Percentiles rank a stretch among this genome's conserved stretches.
Conservation (phyloP, 1,284 basidiomycete species). For the Cutaneotrichosporon sp. region DNA sequence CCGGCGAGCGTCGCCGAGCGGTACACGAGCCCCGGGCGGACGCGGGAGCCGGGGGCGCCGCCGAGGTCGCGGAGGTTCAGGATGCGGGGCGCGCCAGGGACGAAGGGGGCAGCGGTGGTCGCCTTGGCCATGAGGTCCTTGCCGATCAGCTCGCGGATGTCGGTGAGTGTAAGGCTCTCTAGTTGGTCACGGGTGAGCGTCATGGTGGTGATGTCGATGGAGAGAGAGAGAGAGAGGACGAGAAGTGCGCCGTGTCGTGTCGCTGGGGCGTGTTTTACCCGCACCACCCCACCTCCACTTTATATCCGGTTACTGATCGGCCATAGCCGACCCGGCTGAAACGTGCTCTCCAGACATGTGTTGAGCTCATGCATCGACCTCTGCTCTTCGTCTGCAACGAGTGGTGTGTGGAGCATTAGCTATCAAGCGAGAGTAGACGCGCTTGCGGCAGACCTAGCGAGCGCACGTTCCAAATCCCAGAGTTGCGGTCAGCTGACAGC, state of each 20-base stretch:
- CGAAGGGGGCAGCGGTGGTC: conserved; percentile 16
- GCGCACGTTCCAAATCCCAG: not conserved
- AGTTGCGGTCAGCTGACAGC: not conserved
- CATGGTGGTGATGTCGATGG: not conserved
- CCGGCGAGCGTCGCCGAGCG: conserved; percentile 14
- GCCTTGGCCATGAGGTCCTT: conserved; percentile 6
- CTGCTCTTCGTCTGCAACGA: too few relatives aligned
- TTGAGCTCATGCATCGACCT: too few relatives aligned
- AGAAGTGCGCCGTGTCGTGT: not conserved
- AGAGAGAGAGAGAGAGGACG: not conserved
- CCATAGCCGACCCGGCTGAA: not conserved
- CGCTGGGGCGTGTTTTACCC: too few relatives aligned
- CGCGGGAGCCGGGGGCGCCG: conserved; percentile 5
- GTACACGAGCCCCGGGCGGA: conserved; percentile 12
- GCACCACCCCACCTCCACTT: too few relatives aligned
- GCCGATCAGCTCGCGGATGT: conserved; percentile 8
- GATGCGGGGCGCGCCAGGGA: conserved; percentile 4
- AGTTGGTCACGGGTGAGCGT: conserved; percentile 8
- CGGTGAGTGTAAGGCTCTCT: not conserved
- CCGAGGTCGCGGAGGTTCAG: conserved; percentile 24
- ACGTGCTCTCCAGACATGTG: too few relatives aligned
- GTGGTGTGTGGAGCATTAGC: too few relatives aligned
- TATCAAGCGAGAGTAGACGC: not conserved
- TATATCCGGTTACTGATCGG: not conserved
- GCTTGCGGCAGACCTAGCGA: too few relatives aligned